Evolutionary conservation across 345 rosid genomes (phyloP).

Genomic region (Citrus mangshanensis): DNA sequence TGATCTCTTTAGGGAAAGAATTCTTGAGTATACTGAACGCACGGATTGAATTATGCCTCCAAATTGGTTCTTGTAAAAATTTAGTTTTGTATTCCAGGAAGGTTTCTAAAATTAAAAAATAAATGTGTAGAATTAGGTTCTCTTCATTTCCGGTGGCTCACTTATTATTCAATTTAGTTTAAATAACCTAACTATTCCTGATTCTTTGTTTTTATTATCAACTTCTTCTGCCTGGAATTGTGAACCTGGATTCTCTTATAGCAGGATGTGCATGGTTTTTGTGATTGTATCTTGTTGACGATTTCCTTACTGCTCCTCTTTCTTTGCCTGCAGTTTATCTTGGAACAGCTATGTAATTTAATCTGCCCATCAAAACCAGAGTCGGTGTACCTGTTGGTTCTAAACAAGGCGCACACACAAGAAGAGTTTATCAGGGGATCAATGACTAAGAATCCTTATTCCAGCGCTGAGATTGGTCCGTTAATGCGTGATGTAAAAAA

Average conservation of each 20-base stretch:
- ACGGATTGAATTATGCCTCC: background rate
- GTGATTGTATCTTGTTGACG: background rate
- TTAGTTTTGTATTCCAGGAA: background rate
- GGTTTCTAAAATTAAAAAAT: background rate
- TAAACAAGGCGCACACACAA: conserved; percentile 95
- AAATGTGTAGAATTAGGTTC: background rate
- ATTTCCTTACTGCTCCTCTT: conserved; percentile 19
- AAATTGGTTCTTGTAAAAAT: background rate
- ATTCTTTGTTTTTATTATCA: background rate
- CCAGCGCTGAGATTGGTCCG: conserved; percentile 96
- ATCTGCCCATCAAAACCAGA: conserved; percentile 98
- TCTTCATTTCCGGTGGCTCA: background rate
- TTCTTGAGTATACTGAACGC: background rate
- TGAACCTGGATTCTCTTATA: background rate
- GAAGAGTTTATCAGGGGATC: conserved; percentile 99
- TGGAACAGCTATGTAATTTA: conserved; percentile 98
- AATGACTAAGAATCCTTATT: conserved; percentile 97
- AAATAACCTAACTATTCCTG: background rate
- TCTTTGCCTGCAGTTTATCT: conserved; percentile 72
- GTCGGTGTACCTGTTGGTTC: conserved; percentile 77
- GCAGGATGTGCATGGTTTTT: background rate
- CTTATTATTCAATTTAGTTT: background rate
- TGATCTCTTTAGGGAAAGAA: background rate
- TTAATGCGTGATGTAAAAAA: conserved; percentile 99
- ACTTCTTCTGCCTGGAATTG: background rate